Base-by-base conservation (phyloP, 768 basidiomycete genomes). In the Dentipellis sp. region DNA sequence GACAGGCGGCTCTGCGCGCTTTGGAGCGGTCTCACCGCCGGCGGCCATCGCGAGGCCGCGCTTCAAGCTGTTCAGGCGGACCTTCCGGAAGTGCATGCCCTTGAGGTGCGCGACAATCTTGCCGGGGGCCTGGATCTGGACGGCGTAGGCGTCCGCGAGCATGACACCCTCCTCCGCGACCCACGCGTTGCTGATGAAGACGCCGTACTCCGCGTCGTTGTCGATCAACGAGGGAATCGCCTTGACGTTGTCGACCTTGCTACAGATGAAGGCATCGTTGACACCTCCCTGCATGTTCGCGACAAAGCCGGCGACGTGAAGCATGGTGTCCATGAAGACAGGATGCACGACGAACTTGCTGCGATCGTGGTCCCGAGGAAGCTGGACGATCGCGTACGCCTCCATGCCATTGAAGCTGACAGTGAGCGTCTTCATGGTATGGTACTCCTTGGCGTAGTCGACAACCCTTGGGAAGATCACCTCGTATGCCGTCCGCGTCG, bases 251-350 rank as follows among this genome's bases (percentile, higher is more conserved):
- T 73, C 78, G 34, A 86, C 71, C 21, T 76, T 73, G 29, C 69
- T 76, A 71, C 87, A 89, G 54, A 90, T 83, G 64, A 78, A 84
- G 1, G 76, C 82, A 53, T 85, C 78, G 23, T 78, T 70, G 22
- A 71, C 54, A 10, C 70, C 66, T 8, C 76, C 78, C 40, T 74
- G 76, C 63, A 81, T 64, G 65, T 89, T 90, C 22, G 80, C 76
- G 36, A 88, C 69, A 67, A 89, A 86, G 3, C 88, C 88, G 0
- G 86, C 80, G 38, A 79, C 75, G 56, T 89, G 88, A 34, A 88
- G 69, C 34, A 89, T 70, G 0, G 83, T 80, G 59, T 89, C 87
- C 56, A 79, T 70, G 67, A 88, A 86, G 22, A 85, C 64, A 5
- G 81, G 79, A 58, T 83, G 76, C 3, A 72, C 68, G 10, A 73